Conservation (phyloP, 352 stramenopile genomes). For the Phytopythium sindhum region DNA sequence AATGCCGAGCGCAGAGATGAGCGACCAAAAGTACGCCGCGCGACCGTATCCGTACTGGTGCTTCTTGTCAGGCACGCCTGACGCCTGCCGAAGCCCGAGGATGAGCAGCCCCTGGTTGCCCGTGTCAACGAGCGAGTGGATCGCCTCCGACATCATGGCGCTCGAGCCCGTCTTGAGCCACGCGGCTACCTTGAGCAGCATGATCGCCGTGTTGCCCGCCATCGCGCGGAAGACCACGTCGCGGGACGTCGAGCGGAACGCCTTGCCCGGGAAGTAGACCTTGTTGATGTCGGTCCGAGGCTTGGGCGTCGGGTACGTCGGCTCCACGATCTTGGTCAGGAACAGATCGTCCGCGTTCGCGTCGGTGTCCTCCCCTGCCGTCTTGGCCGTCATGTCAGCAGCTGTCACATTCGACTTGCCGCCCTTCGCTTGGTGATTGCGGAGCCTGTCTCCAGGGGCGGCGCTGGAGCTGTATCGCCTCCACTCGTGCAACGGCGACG, state of each 20-base stretch:
- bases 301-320: slow-evolving; percentile 40
- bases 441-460: too few species aligned
- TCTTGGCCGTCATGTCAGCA: background rate
- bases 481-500: background rate
- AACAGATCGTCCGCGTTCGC: slow-evolving; percentile 29
- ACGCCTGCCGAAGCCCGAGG: slow-evolving; percentile 77
- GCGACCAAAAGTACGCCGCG: slow-evolving; percentile 98
- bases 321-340: slow-evolving; percentile 34
- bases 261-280: slow-evolving; percentile 80
- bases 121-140: slow-evolving; percentile 97
- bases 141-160: slow-evolving; percentile 96
- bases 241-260: slow-evolving; percentile 71
- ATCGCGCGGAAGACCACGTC: slow-evolving; percentile 89
- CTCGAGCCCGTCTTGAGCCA: slow-evolving; percentile 91
- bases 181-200: slow-evolving; percentile 66
- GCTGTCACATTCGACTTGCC: background rate
- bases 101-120: slow-evolving; percentile 95
- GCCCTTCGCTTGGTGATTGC: background rate
- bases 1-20: slow-evolving; percentile 97
- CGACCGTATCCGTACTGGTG: slow-evolving; percentile 98
- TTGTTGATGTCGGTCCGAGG: slow-evolving; percentile 83
- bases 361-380: background rate
- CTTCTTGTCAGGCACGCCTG: slow-evolving; percentile 88
- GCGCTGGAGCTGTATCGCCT: background rate
- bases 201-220: slow-evolving; percentile 94